Percentiles rank a stretch among this genome's conserved stretches.
Evolutionary conservation across 2,329 filamentous ascomycete genomes (phyloP).

Genomic region (Metarhizium rileyi): DNA sequence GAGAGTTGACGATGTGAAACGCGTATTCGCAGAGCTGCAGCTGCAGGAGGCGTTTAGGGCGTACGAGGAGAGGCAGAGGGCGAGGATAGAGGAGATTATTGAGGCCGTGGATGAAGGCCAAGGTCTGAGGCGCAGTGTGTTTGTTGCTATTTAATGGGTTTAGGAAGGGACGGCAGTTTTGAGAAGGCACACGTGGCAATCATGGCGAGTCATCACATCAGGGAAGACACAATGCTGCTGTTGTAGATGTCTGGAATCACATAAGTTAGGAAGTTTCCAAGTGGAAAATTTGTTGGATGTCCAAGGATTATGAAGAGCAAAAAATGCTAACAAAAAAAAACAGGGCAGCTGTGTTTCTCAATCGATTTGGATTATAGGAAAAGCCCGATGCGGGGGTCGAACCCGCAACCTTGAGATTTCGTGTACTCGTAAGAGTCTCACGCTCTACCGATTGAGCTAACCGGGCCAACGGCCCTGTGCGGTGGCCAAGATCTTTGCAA

Average conservation of each 20-base stretch:
- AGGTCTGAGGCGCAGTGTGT: neutral
- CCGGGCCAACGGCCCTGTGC: constrained; percentile 16
- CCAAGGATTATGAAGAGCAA: neutral
- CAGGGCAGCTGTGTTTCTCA: neutral
- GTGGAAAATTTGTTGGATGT: too few relatives aligned
- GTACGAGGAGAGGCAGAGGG: neutral
- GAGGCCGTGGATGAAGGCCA: neutral
- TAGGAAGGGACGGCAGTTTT: neutral
- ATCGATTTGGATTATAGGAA: constrained; percentile 1
- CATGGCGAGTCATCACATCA: too few relatives aligned
- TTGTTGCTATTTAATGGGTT: neutral
- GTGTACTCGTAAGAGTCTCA: constrained; percentile 49
- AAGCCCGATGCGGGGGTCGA: constrained; percentile 34
- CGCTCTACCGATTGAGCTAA: constrained; percentile 49
- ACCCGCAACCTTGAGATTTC: constrained; percentile 43
- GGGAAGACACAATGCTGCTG: too few relatives aligned
- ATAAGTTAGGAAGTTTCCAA: too few relatives aligned
- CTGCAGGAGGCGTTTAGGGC: neutral
- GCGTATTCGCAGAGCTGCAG: neutral
- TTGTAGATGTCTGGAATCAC: too few relatives aligned
- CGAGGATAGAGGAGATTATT: neutral
- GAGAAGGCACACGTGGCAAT: too few relatives aligned
- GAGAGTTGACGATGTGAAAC: neutral
- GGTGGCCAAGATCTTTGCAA: neutral
- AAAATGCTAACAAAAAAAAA: neutral